Percentiles rank a stretch among this genome's conserved stretches.
Conservation (phyloP, 371 early-diverging fungal genomes). For the Choanephora cucurbitarum region DNA sequence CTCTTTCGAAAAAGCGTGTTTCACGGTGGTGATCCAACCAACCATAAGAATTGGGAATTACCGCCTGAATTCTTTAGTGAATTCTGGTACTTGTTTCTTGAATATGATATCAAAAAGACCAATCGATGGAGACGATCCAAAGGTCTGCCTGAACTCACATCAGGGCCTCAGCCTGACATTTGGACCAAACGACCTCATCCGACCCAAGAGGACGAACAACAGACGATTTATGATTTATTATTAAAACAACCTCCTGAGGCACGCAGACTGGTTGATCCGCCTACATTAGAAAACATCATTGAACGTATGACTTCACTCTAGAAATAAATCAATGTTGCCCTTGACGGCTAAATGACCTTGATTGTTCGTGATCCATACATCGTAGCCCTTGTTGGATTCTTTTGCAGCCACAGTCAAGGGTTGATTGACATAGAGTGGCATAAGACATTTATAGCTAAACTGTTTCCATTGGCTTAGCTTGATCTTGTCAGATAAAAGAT, state of each 20-base stretch:
- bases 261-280: conserved; percentile 5
- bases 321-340: conserved; percentile 49
- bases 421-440: conserved; percentile 65
- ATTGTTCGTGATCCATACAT: conserved; percentile 74
- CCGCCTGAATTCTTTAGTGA: conserved; percentile 52
- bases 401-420: conserved; percentile 55
- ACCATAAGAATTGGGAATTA: conserved; percentile 55
- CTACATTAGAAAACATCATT: conserved; percentile 14
- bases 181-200: conserved; percentile 14
- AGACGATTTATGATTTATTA: conserved; percentile 13
- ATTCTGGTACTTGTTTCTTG: conserved; percentile 42
- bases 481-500: conserved; percentile 39
- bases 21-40: conserved; percentile 56
- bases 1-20: conserved; percentile 48
- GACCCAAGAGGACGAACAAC: not conserved
- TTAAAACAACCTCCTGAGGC: conserved; percentile 5
- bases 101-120: conserved; percentile 33
- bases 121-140: conserved; percentile 36
- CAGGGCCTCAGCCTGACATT: not conserved
- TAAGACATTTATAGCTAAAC: conserved; percentile 74
- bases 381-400: conserved; percentile 40
- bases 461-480: conserved; percentile 23
- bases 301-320: conserved; percentile 4
- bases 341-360: conserved; percentile 71
- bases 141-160: conserved; percentile 29